Percentiles rank a stretch among this genome's conserved stretches.
Conservation (phyloP, 1,284 basidiomycete species). For the Malassezia caprae region DNA sequence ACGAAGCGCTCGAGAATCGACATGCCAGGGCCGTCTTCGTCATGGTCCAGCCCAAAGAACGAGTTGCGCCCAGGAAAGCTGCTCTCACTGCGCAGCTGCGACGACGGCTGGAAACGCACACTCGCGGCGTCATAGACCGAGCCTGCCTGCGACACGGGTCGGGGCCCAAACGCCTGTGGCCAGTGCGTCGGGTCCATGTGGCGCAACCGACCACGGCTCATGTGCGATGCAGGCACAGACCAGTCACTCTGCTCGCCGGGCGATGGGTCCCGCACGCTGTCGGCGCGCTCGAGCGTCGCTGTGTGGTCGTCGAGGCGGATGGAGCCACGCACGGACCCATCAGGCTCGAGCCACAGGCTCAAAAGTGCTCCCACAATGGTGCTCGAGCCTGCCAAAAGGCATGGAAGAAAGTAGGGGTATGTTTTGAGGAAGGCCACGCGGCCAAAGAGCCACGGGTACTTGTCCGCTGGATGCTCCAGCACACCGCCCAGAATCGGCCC, state of each 20-base stretch:
- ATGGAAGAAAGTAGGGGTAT: constrained; percentile 87
- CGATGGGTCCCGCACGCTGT: background rate
- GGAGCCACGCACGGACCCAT: constrained; percentile 49
- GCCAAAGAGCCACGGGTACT: constrained; percentile 68
- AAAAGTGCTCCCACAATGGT: constrained; percentile 63
- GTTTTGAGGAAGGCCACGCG: constrained; percentile 57
- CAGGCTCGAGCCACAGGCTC: constrained; percentile 74
- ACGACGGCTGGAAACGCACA: background rate
- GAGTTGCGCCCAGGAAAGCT: background rate
- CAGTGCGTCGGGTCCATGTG: background rate
- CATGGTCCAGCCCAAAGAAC: background rate
- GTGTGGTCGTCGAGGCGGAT: constrained; percentile 21
- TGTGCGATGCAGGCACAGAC: background rate
- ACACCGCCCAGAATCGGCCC: constrained; percentile 65
- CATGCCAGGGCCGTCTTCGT: background rate
- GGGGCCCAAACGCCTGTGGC: background rate
- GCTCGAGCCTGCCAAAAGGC: constrained; percentile 54
- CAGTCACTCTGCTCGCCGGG: background rate
- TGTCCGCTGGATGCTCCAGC: constrained; percentile 58
- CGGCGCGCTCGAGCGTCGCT: background rate
- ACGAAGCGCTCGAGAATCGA: constrained; percentile 62
- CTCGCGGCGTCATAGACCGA: background rate
- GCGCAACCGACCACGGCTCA: background rate
- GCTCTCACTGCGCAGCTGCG: background rate
- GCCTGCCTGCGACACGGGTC: background rate